phyloP scores from a whole-genome alignment of 2,329 filamentous ascomycete genomes.

The Amesomyces nigricolor region DNA sequence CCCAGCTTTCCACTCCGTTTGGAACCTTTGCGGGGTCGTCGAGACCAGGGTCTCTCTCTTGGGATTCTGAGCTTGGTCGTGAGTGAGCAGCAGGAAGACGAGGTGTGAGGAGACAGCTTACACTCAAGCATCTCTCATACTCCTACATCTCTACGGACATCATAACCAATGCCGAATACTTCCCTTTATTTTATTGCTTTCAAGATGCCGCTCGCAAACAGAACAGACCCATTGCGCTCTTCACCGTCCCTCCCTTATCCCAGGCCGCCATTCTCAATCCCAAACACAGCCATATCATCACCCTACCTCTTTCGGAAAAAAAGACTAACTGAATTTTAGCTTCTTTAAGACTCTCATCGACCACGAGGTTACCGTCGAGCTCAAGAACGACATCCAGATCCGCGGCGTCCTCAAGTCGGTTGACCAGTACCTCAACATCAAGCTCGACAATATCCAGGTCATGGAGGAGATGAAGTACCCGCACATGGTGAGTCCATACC shows the following conservation, averaged over 20 bases:
- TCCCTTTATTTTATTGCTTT: too few relatives aligned
- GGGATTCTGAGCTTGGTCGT: background rate
- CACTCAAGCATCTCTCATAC: too few relatives aligned
- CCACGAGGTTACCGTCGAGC: slow-evolving; percentile 93
- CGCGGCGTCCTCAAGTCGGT: slow-evolving; percentile 93
- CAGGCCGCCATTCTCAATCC: background rate
- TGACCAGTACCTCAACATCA: slow-evolving; percentile 98
- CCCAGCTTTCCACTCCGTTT: background rate
- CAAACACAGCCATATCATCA: background rate
- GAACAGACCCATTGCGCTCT: too few relatives aligned
- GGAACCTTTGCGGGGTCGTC: background rate
- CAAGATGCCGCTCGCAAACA: too few relatives aligned
- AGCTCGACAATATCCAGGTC: slow-evolving; percentile 90
- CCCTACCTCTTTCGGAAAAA: too few relatives aligned
- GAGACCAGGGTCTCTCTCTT: background rate
- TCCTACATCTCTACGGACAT: too few relatives aligned
- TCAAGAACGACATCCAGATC: slow-evolving; percentile 99
- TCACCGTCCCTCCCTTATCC: background rate
- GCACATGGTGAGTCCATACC: slow-evolving; percentile 60
- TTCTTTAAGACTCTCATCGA: slow-evolving; percentile 99
- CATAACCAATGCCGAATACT: too few relatives aligned
- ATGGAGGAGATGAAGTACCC: slow-evolving; percentile 93
- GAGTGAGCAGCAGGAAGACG: too few relatives aligned
- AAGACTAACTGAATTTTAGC: slow-evolving; percentile 39
- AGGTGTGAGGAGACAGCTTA: too few relatives aligned